Evolutionary conservation across 768 basidiomycete genomes (phyloP).

Genomic region (Auricularia sp.): DNA sequence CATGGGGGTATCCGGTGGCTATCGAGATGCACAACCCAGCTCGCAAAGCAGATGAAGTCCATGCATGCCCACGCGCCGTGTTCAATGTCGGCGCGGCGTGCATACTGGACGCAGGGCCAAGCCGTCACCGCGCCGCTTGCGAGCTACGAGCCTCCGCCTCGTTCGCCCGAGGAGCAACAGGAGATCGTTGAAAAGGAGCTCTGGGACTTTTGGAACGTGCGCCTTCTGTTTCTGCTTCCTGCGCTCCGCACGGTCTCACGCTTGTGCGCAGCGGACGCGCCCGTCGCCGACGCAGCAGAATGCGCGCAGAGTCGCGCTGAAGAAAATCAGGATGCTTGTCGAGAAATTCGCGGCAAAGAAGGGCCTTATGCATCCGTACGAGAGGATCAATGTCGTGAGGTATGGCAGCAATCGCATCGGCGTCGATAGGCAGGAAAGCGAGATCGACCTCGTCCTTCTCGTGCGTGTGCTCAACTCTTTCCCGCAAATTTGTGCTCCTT

Average conservation of each 20-base stretch:
- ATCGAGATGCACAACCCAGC: too few relatives aligned
- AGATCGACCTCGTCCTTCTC: conserved; percentile 43
- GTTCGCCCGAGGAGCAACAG: background rate
- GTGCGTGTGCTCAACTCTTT: conserved; percentile 22
- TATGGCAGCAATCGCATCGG: conserved; percentile 48
- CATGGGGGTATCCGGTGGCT: too few relatives aligned
- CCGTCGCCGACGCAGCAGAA: background rate
- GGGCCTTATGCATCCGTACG: background rate
- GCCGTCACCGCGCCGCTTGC: too few relatives aligned
- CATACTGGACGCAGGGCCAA: too few relatives aligned
- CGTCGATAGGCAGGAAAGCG: conserved; percentile 29
- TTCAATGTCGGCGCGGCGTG: too few relatives aligned
- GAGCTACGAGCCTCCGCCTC: too few relatives aligned
- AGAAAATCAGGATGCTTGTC: background rate
- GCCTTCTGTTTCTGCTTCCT: background rate
- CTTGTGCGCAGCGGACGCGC: background rate
- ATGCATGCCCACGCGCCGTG: too few relatives aligned
- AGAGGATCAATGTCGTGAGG: conserved; percentile 15
- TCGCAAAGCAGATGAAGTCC: too few relatives aligned
- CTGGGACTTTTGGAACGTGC: background rate
- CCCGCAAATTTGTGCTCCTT: background rate
- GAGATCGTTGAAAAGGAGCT: background rate
- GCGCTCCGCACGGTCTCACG: background rate
- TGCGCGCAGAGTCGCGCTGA: background rate
- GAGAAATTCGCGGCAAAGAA: too few relatives aligned